Evolutionary conservation across 306 rosid species (phyloP).

Genomic region (Quercus parvula): DNA sequence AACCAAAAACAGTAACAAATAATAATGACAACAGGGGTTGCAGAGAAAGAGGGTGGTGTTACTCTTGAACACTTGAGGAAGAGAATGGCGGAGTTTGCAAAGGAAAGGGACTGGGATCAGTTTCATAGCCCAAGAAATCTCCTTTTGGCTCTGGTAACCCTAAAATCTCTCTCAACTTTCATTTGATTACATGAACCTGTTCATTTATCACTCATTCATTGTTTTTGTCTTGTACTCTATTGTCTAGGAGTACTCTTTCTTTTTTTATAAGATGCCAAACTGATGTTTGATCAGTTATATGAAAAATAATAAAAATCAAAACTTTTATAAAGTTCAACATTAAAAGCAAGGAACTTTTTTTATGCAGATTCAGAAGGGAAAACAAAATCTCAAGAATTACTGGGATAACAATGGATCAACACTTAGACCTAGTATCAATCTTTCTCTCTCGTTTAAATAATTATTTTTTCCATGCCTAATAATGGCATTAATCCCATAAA

Average conservation of each 20-base stretch:
- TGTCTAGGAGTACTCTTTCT: not conserved
- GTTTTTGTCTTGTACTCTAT: not conserved
- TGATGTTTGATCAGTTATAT: not conserved
- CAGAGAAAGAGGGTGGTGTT: not conserved
- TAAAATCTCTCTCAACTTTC: not conserved
- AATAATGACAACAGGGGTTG: not conserved
- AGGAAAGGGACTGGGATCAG: conserved; percentile 15
- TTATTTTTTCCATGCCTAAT: not conserved
- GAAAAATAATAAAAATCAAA: not conserved
- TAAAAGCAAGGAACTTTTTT: not conserved
- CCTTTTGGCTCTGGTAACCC: conserved; percentile 10
- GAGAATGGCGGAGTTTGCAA: conserved; percentile 10
- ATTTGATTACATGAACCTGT: not conserved
- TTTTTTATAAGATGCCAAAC: not conserved
- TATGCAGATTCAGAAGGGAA: not conserved
- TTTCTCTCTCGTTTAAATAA: not conserved
- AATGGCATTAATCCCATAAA: not conserved
- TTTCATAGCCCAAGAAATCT: conserved; percentile 19
- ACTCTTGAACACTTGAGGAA: not conserved
- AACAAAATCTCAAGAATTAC: not conserved
- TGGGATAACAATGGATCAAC: not conserved
- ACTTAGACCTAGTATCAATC: not conserved
- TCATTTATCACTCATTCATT: not conserved
- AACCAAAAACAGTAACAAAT: too few relatives aligned
- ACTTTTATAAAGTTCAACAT: too few relatives aligned